These are phyloP conservation scores for Aphanoascus verrucosus DNA, from an alignment of 2,329 filamentous ascomycete genomes.

Conservation along the genomic window DNA sequence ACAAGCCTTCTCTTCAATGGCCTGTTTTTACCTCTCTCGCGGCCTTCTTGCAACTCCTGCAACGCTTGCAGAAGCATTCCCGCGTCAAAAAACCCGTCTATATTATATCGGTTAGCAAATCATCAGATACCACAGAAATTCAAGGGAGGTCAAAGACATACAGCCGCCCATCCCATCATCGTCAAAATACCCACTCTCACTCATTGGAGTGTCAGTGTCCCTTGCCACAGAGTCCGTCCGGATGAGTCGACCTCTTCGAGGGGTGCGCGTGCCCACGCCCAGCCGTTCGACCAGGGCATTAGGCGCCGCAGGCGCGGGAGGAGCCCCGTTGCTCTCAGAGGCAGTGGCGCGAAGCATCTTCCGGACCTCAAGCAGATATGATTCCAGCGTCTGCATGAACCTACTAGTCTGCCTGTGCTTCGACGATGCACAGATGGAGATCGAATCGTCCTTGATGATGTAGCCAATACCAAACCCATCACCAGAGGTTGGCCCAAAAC, in stretches of 20 bases:
- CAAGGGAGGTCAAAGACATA: conserved; percentile 45
- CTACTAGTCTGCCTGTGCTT: conserved; percentile 90
- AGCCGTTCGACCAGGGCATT: conserved; percentile 42
- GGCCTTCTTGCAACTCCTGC: conserved; percentile 45
- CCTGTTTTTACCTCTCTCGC: conserved; percentile 29
- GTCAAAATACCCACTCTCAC: conserved; percentile 46
- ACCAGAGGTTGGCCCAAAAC: conserved; percentile 86
- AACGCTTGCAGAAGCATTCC: conserved; percentile 87
- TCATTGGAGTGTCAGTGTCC: conserved; percentile 42
- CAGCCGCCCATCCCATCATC: conserved; percentile 89
- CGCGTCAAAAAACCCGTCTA: conserved; percentile 95
- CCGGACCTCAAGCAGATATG: conserved; percentile 80
- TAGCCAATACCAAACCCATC: conserved; percentile 97
- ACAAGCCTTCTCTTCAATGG: conserved; percentile 32
- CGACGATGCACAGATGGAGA: conserved; percentile 82
- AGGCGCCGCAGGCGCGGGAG: conserved; percentile 45
- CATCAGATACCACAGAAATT: background rate
- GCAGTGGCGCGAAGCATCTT: conserved; percentile 64
- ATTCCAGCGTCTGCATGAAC: conserved; percentile 80
- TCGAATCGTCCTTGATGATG: conserved; percentile 90
- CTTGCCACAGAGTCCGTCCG: conserved; percentile 39
- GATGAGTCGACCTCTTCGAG: conserved; percentile 56
- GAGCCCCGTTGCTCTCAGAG: conserved; percentile 27
- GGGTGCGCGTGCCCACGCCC: background rate
- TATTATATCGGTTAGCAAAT: conserved; percentile 9